These are phyloP conservation scores for Saccharomycopsis amapae DNA, from an alignment of 805 yeast genomes.

Conservation along the genomic window DNA sequence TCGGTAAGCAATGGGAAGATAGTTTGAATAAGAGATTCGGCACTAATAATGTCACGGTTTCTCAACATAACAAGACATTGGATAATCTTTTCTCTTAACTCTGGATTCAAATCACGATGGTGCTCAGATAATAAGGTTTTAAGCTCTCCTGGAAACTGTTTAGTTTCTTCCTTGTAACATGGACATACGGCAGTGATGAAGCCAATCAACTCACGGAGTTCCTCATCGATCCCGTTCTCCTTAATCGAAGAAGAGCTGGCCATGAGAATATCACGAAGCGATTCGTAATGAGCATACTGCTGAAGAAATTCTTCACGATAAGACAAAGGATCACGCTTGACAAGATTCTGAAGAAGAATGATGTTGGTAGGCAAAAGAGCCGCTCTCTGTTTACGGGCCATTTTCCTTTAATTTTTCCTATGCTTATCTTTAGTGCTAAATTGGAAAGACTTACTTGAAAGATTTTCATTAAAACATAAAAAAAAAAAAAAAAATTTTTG, in stretches of 20 bases:
- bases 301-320: slow-evolving; percentile 90
- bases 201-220: slow-evolving; percentile 78
- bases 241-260: slow-evolving; percentile 56
- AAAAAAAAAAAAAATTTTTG: too few species aligned
- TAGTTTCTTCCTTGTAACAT: slow-evolving; percentile 86
- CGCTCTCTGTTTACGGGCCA: slow-evolving; percentile 88
- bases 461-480: too few species aligned
- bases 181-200: slow-evolving; percentile 87
- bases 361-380: slow-evolving; percentile 90
- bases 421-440: too few species aligned
- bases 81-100: slow-evolving; percentile 83
- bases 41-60: slow-evolving; percentile 70
- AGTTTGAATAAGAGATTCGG: slow-evolving; percentile 78
- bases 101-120: slow-evolving; percentile 78
- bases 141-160: slow-evolving; percentile 75
- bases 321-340: slow-evolving; percentile 89
- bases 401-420: too few species aligned
- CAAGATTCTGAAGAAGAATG: slow-evolving; percentile 83
- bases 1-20: slow-evolving; percentile 78
- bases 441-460: too few species aligned
- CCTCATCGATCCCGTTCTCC: slow-evolving; percentile 33
- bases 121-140: slow-evolving; percentile 60
- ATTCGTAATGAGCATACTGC: slow-evolving; percentile 88
- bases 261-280: slow-evolving; percentile 80
- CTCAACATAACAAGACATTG: slow-evolving; percentile 85